These are phyloP conservation scores for Dendrothele bispora DNA, from an alignment of 768 basidiomycete species.

Conservation along the genomic window DNA sequence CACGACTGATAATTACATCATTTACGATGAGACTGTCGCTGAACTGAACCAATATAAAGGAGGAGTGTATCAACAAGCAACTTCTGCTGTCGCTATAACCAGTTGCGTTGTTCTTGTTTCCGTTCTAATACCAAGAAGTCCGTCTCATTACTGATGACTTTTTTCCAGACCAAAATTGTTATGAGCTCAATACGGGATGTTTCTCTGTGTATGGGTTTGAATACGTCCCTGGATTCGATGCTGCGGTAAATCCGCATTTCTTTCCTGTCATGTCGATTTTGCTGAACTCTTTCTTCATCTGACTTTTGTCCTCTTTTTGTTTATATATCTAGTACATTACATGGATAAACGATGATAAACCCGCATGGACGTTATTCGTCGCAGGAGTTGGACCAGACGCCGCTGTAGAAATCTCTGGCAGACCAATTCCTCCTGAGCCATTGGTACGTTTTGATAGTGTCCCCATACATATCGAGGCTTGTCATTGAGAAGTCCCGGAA, in stretches of 20 bases:
- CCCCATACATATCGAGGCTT: no score
- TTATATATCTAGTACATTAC: constrained; percentile 68
- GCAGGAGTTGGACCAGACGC: constrained; percentile 67
- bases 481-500: no score
- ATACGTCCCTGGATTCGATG: constrained; percentile 61
- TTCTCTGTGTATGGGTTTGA: constrained; percentile 12
- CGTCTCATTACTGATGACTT: background rate
- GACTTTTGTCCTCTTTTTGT: background rate
- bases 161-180: constrained; percentile 42
- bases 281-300: background rate
- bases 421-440: constrained; percentile 80
- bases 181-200: background rate
- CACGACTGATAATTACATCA: constrained; percentile 55
- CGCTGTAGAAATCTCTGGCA: constrained; percentile 55
- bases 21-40: constrained; percentile 55
- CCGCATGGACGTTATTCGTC: constrained; percentile 74
- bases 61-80: constrained; percentile 73
- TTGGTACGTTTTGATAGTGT: constrained; percentile 53
- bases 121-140: background rate
- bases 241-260: constrained; percentile 45
- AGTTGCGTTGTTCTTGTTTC: constrained; percentile 27
- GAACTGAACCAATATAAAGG: constrained; percentile 67
- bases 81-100: constrained; percentile 69
- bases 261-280: background rate
- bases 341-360: constrained; percentile 71